A percentile compares a stretch with the other conserved stretches of the same genome.
Evolutionary conservation across 345 rosid species (phyloP).

Genomic region (Lepidium didymum): DNA sequence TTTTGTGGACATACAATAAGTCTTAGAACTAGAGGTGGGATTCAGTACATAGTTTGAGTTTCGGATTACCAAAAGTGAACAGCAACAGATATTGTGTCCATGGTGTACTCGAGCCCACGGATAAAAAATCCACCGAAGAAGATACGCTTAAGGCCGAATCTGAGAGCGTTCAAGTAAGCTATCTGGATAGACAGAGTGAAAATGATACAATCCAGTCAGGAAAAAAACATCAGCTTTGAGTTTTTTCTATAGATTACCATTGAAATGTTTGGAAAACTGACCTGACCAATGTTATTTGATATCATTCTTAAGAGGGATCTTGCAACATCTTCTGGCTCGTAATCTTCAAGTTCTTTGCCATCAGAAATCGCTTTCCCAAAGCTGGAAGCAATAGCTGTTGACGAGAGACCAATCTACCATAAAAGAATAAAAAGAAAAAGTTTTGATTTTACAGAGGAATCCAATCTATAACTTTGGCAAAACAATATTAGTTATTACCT

Average conservation of each 20-base stretch:
- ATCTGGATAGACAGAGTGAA: constrained; percentile 35
- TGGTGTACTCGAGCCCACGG: constrained; percentile 60
- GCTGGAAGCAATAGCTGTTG: constrained; percentile 80
- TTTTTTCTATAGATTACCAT: not conserved
- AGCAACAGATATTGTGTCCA: constrained; percentile 81
- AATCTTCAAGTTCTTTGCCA: constrained; percentile 64
- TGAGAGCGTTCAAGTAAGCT: constrained; percentile 77
- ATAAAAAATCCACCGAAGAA: constrained; percentile 82
- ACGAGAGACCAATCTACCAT: constrained; percentile 64
- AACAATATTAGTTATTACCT: constrained; percentile 31
- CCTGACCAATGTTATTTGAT: constrained; percentile 83
- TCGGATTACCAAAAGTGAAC: constrained; percentile 58
- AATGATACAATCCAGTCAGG: not conserved
- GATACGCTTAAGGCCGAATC: constrained; percentile 72
- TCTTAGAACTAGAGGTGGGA: not conserved
- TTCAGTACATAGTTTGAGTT: not conserved
- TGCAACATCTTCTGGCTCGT: constrained; percentile 64
- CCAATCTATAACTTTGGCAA: not conserved
- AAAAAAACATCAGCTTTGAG: not conserved
- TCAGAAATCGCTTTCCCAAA: constrained; percentile 77
- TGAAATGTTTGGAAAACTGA: constrained; percentile 22
- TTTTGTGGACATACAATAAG: not conserved
- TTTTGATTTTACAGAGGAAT: not conserved
- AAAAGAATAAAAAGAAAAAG: not conserved
- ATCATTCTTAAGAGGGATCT: constrained; percentile 79